Evolutionary conservation across 2,329 filamentous ascomycete genomes (phyloP).

Genomic region (Teratosphaeriaceae sp.): DNA sequence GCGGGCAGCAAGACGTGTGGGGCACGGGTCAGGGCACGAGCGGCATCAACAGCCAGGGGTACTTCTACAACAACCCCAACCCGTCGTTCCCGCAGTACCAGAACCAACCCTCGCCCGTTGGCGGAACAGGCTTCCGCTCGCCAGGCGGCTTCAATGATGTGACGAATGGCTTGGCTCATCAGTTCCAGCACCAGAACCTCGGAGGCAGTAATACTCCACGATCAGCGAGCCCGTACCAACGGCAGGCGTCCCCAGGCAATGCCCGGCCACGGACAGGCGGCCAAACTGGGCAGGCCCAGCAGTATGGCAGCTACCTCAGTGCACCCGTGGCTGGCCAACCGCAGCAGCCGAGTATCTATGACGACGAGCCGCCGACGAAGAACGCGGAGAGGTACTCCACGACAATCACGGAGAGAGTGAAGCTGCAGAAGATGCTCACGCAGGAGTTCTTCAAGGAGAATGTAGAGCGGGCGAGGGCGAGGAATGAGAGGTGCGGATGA

Average conservation of each 20-base stretch:
- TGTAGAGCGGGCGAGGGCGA: conserved; percentile 88
- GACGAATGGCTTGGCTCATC: conserved; percentile 85
- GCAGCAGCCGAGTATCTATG: conserved; percentile 34
- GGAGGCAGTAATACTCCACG: conserved; percentile 58
- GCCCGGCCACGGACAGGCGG: conserved; percentile 80
- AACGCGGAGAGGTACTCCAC: conserved; percentile 84
- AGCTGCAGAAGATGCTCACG: conserved; percentile 58
- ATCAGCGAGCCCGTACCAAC: conserved; percentile 59
- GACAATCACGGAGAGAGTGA: conserved; percentile 68
- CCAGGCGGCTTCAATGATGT: conserved; percentile 65
- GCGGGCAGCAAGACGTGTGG: conserved; percentile 56
- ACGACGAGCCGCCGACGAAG: conserved; percentile 66
- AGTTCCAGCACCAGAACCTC: conserved; percentile 95
- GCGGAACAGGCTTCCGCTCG: conserved; percentile 49
- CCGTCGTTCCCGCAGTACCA: conserved; percentile 36
- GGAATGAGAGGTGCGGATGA: conserved; percentile 70
- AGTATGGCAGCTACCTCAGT: conserved; percentile 59
- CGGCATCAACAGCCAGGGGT: conserved; percentile 38
- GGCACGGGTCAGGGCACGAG: conserved; percentile 39
- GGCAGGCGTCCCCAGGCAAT: conserved; percentile 58
- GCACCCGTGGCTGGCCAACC: conserved; percentile 52
- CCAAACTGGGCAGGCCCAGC: conserved; percentile 48
- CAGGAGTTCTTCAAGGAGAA: conserved; percentile 95
- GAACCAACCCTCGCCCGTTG: conserved; percentile 35
- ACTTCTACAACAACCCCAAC: conserved; percentile 46